Percentiles rank a stretch among this genome's conserved stretches.
phyloP scores from a whole-genome alignment of 495 filamentous ascomycete species.

The Penicillium arizonense region DNA sequence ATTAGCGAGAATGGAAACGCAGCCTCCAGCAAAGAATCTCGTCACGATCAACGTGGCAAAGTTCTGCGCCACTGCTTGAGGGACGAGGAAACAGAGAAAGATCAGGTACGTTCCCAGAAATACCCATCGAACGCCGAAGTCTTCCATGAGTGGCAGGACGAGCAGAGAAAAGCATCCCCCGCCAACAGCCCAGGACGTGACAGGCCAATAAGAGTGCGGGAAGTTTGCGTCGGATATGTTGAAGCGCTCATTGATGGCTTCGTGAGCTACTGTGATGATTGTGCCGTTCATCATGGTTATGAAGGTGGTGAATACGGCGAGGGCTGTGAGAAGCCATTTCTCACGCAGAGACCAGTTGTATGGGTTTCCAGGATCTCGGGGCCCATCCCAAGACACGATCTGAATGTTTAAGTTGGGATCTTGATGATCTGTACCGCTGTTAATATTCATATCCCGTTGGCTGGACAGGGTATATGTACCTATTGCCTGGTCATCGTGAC shows the following conservation, averaged over 20 bases:
- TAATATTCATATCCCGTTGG: neutral
- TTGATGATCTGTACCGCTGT: slow-evolving; percentile 17
- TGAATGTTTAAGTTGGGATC: slow-evolving; percentile 15
- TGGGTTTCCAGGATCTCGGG: slow-evolving; percentile 54
- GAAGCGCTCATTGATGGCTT: slow-evolving; percentile 38
- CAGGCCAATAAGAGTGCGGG: slow-evolving; percentile 52
- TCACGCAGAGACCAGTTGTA: slow-evolving; percentile 58
- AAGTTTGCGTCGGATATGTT: slow-evolving; percentile 44
- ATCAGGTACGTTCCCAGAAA: slow-evolving; percentile 44
- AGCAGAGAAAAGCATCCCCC: slow-evolving; percentile 46
- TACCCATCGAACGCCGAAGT: slow-evolving; percentile 45
- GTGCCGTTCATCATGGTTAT: slow-evolving; percentile 45
- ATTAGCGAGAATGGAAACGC: slow-evolving; percentile 45
- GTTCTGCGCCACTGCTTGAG: slow-evolving; percentile 47
- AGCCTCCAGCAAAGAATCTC: slow-evolving; percentile 48
- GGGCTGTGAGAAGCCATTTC: slow-evolving; percentile 33
- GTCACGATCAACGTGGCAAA: slow-evolving; percentile 49
- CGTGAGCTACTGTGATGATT: slow-evolving; percentile 41
- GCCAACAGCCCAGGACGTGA: slow-evolving; percentile 50
- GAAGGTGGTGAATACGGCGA: slow-evolving; percentile 29
- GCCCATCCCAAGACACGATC: slow-evolving; percentile 48
- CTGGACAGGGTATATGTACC: slow-evolving; percentile 6
- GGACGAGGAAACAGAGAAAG: slow-evolving; percentile 46
- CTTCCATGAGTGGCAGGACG: slow-evolving; percentile 52
- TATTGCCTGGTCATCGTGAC: slow-evolving; percentile 18